Evolutionary conservation across 805 yeast genomes (phyloP).

Genomic region (Metschnikowia noctiluminum): DNA sequence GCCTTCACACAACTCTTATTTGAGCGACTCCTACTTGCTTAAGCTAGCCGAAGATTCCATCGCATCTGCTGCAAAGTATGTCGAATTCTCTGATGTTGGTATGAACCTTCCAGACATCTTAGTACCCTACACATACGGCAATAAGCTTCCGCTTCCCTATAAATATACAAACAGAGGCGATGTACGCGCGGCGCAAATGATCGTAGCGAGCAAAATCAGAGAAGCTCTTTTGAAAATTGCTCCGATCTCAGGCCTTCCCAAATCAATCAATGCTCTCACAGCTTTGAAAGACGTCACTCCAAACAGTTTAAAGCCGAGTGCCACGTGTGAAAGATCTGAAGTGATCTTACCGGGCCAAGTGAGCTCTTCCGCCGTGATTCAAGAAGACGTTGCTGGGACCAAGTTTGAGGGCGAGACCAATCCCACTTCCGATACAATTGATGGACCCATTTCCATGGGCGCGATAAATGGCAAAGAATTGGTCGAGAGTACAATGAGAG

Average conservation of each 20-base stretch:
- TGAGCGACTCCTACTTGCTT: conserved; percentile 33
- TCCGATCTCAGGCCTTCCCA: conserved; percentile 82
- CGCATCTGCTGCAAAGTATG: conserved; percentile 34
- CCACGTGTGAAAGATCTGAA: conserved; percentile 26
- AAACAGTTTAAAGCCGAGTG: conserved; percentile 18
- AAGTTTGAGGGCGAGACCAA: conserved; percentile 24
- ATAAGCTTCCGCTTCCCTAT: conserved; percentile 36
- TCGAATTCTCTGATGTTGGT: conserved; percentile 40
- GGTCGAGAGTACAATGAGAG: conserved; percentile 41
- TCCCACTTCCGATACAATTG: conserved; percentile 33
- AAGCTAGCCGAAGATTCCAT: conserved; percentile 41
- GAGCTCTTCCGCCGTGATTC: conserved; percentile 35
- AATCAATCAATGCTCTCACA: conserved; percentile 75
- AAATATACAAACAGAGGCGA: conserved; percentile 33
- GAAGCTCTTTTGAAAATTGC: conserved; percentile 77
- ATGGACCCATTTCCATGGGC: conserved; percentile 36
- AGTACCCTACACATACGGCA: conserved; percentile 37
- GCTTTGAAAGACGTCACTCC: conserved; percentile 67
- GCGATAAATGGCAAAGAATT: conserved; percentile 29
- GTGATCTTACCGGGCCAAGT: conserved; percentile 32
- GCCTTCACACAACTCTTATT: conserved; percentile 22
- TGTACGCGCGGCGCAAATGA: conserved; percentile 32
- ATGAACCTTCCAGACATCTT: conserved; percentile 40
- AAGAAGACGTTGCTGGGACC: conserved; percentile 40
- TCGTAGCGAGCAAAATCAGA: conserved; percentile 53